Base-by-base conservation (phyloP, 176 grass and related monocot genomes). In the Carex cristatella region DNA sequence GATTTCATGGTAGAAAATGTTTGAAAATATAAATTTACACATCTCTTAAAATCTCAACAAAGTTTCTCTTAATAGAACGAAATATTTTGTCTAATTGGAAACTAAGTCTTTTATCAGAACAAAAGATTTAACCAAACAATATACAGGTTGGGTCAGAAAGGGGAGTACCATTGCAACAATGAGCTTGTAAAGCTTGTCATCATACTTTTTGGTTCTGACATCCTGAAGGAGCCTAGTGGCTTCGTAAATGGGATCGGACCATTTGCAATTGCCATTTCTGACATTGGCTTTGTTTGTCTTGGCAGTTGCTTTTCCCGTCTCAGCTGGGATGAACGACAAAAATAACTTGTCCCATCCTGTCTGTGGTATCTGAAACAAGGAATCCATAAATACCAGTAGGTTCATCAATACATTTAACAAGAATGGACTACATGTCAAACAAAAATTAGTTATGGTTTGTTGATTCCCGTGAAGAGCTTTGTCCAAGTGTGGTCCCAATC, bases 201-300 rank as follows among this genome's bases (percentile, higher is more conserved):
- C 96, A 28, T 95, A 95, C 46, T 85, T 88, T 92, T 99, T 99
- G 18, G 93, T 91, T 72, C 88, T 90, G 80, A 88, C 54, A 91
- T 99, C 93, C 86, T 90, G 96, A 86, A 99, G 86, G 87, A 99
- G 93, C 46, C 93, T 92, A 76, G 96, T 95, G 54, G 93, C 92
- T 90, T 99, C 96, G 84, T 99, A 99, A 70, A 99, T 95, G 82
- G 96, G 96, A 87, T 99, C 96, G 33, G 96, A 77, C 96, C 96
- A 99, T 90, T 92, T 99, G 77, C 96, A 99, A 70, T 28, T 95
- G 70, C 91, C 93, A 81, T 95, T 99, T 72, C 93, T 92, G 60
- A 95, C 93, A 87, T 92, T 99, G 72, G 91, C 88, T 89, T 99
- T 99, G 84, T 95, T 95, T 90, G 96, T 99, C 86, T 99, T 99